Base-by-base conservation (phyloP, 2,329 filamentous ascomycete species). In the Pseudomassariella vexata region DNA sequence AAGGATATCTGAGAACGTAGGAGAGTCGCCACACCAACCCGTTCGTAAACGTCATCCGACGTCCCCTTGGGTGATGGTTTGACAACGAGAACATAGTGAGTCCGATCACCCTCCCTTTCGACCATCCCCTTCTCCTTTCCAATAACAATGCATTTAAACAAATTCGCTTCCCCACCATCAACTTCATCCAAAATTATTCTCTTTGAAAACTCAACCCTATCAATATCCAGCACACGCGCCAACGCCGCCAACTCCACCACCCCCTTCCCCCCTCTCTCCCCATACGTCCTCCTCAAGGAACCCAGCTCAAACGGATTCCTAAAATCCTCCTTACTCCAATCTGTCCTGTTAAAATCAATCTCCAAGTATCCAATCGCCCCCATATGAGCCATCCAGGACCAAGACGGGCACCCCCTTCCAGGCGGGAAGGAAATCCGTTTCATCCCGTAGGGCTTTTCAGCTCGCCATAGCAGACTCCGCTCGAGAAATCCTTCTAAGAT, bases 381-480 rank as follows among this genome's bases (percentile, higher is more conserved):
- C 9, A 18, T 11, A 11, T 35, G 17, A 5, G 33, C 16, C 5
- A 35, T 17, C 33, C 33, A 35, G 7, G 33, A 35, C 33, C 33
- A 35, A 17, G n/a, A 20, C 2, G 32, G 32, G n/a, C n/a, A n/a
- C 7, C 28, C 32, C 4, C 10, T 8, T 4, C 18, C 18, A 9
- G 11, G 24, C 11, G 11, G 9, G 3, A 18, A 34, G 2, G 12
- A 5, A 5, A 34, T 34, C 6, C 4, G 32, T n/a, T 22, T 24
- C 32, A 34, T 21, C n/a, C 5, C 11, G 4, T 11, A 11, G 11
- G 15, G 7, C 3, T 11, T 3, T 5, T 28, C 15, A 9, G 23
- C 6, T 6, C 19, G 17, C 32, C 32, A 34, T 9, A 34, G 14
- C 3, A 34, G 18, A n/a, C 32, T 21, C 2, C 24, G 24, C 5